Conservation (phyloP, 192 early-diverging fungal genomes). For the Backusella tuberculispora region DNA sequence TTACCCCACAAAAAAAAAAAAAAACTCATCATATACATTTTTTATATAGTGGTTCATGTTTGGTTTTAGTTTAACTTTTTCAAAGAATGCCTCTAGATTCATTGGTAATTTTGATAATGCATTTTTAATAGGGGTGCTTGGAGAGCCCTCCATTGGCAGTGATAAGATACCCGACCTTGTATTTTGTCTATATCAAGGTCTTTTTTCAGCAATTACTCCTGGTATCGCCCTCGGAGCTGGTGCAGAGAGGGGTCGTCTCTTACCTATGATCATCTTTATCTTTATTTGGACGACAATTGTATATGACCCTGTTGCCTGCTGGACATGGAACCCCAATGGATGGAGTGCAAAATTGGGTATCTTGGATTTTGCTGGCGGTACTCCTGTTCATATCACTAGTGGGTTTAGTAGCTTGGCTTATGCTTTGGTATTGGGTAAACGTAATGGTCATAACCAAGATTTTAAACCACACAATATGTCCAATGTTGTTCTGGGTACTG, state of each 20-base stretch:
- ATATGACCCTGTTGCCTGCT: slow-evolving; percentile 92
- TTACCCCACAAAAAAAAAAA: too few relatives aligned
- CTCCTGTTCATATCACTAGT: slow-evolving; percentile 92
- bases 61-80: slow-evolving; percentile 88
- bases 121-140: slow-evolving; percentile 61
- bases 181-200: slow-evolving; percentile 84
- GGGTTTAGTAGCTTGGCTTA: slow-evolving; percentile 90
- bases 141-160: slow-evolving; percentile 56
- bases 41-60: slow-evolving; percentile 75
- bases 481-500: slow-evolving; percentile 76
- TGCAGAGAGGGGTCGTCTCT: slow-evolving; percentile 86
- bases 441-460: slow-evolving; percentile 56
- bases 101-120: slow-evolving; percentile 84
- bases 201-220: slow-evolving; percentile 91
- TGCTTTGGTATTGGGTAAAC: slow-evolving; percentile 80
- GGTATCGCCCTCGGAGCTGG: slow-evolving; percentile 90
- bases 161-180: slow-evolving; percentile 72
- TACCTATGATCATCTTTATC: slow-evolving; percentile 87
- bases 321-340: slow-evolving; percentile 89
- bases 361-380: slow-evolving; percentile 97
- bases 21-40: too few relatives aligned
- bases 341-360: slow-evolving; percentile 75
- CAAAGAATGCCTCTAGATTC: slow-evolving; percentile 69
- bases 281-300: slow-evolving; percentile 93
- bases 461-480: slow-evolving; percentile 90